Conservation (phyloP, 192 early-diverging fungal genomes). For the Mortierella hygrophila region DNA sequence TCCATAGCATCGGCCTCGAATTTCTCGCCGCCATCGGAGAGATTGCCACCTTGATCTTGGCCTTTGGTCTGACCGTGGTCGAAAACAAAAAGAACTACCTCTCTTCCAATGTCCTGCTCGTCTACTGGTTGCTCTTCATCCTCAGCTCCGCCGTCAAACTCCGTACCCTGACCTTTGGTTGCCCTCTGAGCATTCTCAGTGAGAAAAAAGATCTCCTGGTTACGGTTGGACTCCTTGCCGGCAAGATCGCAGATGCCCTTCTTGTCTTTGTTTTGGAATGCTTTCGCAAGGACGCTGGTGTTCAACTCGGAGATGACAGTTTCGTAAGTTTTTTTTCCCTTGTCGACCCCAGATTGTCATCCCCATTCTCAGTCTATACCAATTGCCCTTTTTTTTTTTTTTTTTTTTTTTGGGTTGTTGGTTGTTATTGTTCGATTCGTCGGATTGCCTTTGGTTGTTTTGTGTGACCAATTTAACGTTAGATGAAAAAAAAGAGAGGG, state of each 20-base stretch:
- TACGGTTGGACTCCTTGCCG: conserved; percentile 23
- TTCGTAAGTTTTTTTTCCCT: conserved; percentile 19
- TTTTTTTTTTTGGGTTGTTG: too few relatives aligned
- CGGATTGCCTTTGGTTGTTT: not conserved
- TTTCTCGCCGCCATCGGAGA: conserved; percentile 23
- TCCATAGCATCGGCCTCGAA: conserved; percentile 24
- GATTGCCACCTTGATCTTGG: conserved; percentile 27
- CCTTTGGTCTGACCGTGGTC: conserved; percentile 56
- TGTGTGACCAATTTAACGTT: not conserved
- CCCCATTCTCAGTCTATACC: not conserved
- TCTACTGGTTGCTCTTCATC: conserved; percentile 65
- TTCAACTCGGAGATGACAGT: conserved; percentile 41
- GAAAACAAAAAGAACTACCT: conserved; percentile 62
- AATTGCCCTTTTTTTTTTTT: not conserved
- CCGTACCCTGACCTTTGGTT: conserved; percentile 57
- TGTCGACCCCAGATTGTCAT: not conserved
- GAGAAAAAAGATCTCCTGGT: conserved; percentile 27
- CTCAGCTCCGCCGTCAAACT: conserved; percentile 44
- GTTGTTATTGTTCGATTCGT: not conserved
- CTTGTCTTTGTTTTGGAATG: conserved; percentile 41
- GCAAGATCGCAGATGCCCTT: conserved; percentile 15
- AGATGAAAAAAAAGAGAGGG: not conserved
- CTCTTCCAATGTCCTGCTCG: conserved; percentile 64
- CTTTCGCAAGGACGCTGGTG: conserved; percentile 38
- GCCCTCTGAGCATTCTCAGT: conserved; percentile 50